Conservation (phyloP, 1,284 basidiomycete genomes). For the Erythrobasidium hasegawianum region DNA sequence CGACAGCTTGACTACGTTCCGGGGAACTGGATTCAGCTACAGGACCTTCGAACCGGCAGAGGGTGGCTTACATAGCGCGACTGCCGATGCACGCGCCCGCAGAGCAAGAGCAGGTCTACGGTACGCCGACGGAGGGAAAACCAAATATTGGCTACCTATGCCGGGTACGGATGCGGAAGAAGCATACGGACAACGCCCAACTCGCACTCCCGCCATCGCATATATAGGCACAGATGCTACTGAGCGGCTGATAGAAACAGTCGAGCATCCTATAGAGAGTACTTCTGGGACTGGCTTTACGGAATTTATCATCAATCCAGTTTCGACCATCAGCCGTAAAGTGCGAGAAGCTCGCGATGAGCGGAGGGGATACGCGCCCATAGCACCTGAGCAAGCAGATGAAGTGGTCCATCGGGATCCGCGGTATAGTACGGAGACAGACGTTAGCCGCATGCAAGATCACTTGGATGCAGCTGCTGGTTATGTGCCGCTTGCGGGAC, state of each 20-base stretch:
- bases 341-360: slow-evolving; percentile 55
- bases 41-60: slow-evolving; percentile 93
- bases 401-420: slow-evolving; percentile 62
- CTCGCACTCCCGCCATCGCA: slow-evolving; percentile 7
- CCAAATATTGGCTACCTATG: slow-evolving; percentile 58
- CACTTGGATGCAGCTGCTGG: slow-evolving; percentile 18
- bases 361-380: slow-evolving; percentile 69
- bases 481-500: slow-evolving; percentile 10
- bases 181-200: slow-evolving; percentile 38
- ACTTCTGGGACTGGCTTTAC: slow-evolving; percentile 13
- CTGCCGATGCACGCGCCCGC: slow-evolving; percentile 72
- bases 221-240: slow-evolving; percentile 5
- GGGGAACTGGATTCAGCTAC: slow-evolving; percentile 88
- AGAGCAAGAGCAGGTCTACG: slow-evolving; percentile 84
- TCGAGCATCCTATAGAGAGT: slow-evolving; percentile 30
- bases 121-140: slow-evolving; percentile 80
- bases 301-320: slow-evolving; percentile 42
- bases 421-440: slow-evolving; percentile 10
- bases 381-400: slow-evolving; percentile 64
- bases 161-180: slow-evolving; percentile 53
- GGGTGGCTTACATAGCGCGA: slow-evolving; percentile 69
- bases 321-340: slow-evolving; percentile 51
- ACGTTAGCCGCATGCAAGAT: slow-evolving; percentile 14
- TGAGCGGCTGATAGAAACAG: slow-evolving; percentile 6
- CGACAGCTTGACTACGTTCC: slow-evolving; percentile 76